These are phyloP conservation scores for Daldinia bambusicola DNA, from an alignment of 495 filamentous ascomycete species.

Conservation along the genomic window DNA sequence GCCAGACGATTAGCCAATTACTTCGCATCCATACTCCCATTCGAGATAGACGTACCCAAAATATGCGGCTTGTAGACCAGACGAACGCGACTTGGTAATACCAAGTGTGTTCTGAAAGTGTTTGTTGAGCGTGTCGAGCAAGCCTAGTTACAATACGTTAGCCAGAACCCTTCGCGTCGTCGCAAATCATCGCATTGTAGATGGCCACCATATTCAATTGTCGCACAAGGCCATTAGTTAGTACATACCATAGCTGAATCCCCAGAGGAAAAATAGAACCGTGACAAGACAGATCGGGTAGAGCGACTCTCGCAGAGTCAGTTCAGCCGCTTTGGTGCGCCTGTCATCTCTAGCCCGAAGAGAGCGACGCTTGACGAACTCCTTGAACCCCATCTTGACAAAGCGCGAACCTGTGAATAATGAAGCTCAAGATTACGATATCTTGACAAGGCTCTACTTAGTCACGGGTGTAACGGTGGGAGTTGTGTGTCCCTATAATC, in stretches of 20 bases:
- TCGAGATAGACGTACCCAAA: slow-evolving; percentile 46
- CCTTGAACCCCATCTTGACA: slow-evolving; percentile 48
- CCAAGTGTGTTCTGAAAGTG: slow-evolving; percentile 54
- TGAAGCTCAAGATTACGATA: slow-evolving; percentile 38
- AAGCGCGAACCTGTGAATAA: slow-evolving; percentile 1
- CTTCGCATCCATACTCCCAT: neutral
- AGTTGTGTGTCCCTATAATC: slow-evolving; percentile 14
- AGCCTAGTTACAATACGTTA: slow-evolving; percentile 48
- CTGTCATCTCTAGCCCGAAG: slow-evolving; percentile 57
- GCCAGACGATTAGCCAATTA: slow-evolving; percentile 13
- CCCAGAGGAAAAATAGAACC: slow-evolving; percentile 86
- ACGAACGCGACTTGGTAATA: slow-evolving; percentile 48
- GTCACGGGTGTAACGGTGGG: slow-evolving; percentile 19
- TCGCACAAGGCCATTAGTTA: neutral
- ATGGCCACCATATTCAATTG: neutral
- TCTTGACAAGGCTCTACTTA: slow-evolving; percentile 54
- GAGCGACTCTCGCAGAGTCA: slow-evolving; percentile 69
- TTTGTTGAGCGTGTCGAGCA: slow-evolving; percentile 65
- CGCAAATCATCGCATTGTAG: neutral
- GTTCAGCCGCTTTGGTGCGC: slow-evolving; percentile 65
- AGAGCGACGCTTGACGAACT: slow-evolving; percentile 49
- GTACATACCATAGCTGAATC: slow-evolving; percentile 72
- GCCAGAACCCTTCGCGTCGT: neutral
- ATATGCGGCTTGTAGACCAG: slow-evolving; percentile 53
- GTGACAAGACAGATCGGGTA: slow-evolving; percentile 66